Conservation (phyloP, 352 stramenopile species). For the Globisporangium splendens region DNA sequence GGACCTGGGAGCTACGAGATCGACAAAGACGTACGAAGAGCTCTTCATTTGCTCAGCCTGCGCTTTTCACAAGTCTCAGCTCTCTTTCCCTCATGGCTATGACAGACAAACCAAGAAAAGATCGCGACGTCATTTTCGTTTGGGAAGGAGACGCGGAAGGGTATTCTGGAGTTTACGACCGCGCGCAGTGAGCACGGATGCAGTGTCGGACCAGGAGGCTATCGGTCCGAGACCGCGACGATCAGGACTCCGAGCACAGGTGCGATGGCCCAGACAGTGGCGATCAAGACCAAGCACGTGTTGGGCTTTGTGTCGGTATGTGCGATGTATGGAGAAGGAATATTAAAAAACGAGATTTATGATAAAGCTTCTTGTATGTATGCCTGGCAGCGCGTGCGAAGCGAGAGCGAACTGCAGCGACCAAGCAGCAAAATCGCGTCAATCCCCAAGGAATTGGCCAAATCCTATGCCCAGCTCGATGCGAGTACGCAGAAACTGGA, state of each 20-base stretch:
- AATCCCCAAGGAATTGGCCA: slow-evolving; percentile 52
- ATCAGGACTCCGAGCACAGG: slow-evolving; percentile 10
- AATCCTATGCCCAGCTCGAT: slow-evolving; percentile 44
- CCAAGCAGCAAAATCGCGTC: slow-evolving; percentile 21
- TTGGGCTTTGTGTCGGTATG: slow-evolving; percentile 29
- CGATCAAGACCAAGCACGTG: slow-evolving; percentile 29
- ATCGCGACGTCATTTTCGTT: slow-evolving; percentile 50
- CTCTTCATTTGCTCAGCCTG: neutral
- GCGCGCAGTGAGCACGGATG: slow-evolving; percentile 15
- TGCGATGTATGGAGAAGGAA: neutral
- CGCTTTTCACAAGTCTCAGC: neutral
- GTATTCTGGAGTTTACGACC: slow-evolving; percentile 37
- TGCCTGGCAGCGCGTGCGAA: slow-evolving; percentile 25
- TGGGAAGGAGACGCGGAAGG: slow-evolving; percentile 33
- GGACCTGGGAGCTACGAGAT: slow-evolving; percentile 56
- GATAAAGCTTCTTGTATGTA: neutral
- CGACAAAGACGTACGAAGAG: slow-evolving; percentile 32
- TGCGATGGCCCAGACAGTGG: slow-evolving; percentile 16
- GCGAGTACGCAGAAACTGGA: slow-evolving; percentile 33
- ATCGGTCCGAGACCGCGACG: slow-evolving; percentile 1
- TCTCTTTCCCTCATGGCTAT: neutral
- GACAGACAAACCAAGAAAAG: slow-evolving; percentile 38
- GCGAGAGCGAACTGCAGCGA: slow-evolving; percentile 31
- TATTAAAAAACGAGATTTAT: neutral
- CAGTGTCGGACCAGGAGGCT: slow-evolving; percentile 14